Conservation (phyloP, 1,284 basidiomycete genomes). For the Pascua guehoae region DNA sequence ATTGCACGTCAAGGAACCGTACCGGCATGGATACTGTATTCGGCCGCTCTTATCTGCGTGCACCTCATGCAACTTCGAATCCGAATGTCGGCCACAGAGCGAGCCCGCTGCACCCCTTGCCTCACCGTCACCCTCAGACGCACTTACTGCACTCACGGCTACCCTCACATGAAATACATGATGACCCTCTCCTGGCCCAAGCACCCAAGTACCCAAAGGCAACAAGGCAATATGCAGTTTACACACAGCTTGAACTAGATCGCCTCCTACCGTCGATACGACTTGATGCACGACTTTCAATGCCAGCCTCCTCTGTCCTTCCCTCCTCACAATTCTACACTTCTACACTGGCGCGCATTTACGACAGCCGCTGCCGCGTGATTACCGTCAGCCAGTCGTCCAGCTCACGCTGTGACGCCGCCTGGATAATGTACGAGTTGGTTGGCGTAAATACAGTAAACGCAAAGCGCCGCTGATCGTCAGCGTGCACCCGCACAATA, state of each 20-base stretch:
- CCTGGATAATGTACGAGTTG: conserved; percentile 82
- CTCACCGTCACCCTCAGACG: too few relatives aligned
- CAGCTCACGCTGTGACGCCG: conserved; percentile 72
- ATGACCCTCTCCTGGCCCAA: too few relatives aligned
- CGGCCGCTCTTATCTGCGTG: too few relatives aligned
- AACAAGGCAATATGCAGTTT: too few relatives aligned
- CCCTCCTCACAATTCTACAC: conserved; percentile 2
- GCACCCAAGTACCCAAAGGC: too few relatives aligned
- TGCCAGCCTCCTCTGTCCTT: not conserved
- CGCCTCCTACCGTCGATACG: not conserved
- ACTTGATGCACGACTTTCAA: not conserved
- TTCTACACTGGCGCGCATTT: not conserved
- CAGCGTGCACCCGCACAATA: not conserved
- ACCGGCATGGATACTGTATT: too few relatives aligned
- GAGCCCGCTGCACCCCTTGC: too few relatives aligned
- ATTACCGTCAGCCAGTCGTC: conserved; percentile 65
- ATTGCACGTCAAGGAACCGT: too few relatives aligned
- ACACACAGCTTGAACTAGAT: not conserved
- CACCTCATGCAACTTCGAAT: too few relatives aligned
- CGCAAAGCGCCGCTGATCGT: conserved; percentile 66
- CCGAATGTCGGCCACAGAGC: too few relatives aligned
- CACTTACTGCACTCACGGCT: too few relatives aligned
- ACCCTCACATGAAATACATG: conserved; percentile 4
- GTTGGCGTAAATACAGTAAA: conserved; percentile 85
- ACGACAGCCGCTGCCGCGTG: conserved; percentile 7